Base-by-base conservation (phyloP, 495 filamentous ascomycete species). In the Penicillium steckii region DNA sequence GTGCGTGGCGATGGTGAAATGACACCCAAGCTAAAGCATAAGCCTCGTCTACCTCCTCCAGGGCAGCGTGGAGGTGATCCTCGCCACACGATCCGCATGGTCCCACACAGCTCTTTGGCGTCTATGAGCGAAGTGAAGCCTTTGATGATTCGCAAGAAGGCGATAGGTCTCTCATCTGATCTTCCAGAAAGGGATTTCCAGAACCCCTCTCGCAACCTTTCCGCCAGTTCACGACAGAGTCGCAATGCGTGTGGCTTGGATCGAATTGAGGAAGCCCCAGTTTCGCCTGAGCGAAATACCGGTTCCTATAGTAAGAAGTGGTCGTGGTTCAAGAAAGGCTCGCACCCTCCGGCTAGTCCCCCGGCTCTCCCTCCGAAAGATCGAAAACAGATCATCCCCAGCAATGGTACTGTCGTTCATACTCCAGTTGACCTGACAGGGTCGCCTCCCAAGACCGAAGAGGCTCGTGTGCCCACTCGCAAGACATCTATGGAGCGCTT, bases 261-360 rank as follows among this genome's bases (percentile, higher is more conserved):
- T 29, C 63, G 64, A 4, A 73, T 72, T 44, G 56, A 62, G 6
- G 67, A 75, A 52, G 30, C 55, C 12, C 65, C 64, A 2, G 43
- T 52, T 8, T 66, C 66, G 13, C 69, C 68, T 1, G 67, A 59
- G 37, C 53, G 57, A 8, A 62, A 54, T 9, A 52, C 53, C 25
- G 29, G 50, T 18, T 57, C 69, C 1, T 66, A 79, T 32, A 48
- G 51, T 37, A 86, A 85, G 66, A 86, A 81, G 32, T 77, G 81
- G 56, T 80, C 79, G 2, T 90, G 85, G 86, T 86, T 89, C 61
- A 85, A 77, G 44, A 79, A 82, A 2, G 67, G 73, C 23, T 78
- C 78, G 4, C 80, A 81, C 27, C 62, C 68, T 1, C 64, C 62
- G 5, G 66, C 67, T 1, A 67, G 64, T 4, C 45, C 63, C 4